Evolutionary conservation across 768 basidiomycete genomes (phyloP).

Genomic region (Pleurotus tuoliensis): DNA sequence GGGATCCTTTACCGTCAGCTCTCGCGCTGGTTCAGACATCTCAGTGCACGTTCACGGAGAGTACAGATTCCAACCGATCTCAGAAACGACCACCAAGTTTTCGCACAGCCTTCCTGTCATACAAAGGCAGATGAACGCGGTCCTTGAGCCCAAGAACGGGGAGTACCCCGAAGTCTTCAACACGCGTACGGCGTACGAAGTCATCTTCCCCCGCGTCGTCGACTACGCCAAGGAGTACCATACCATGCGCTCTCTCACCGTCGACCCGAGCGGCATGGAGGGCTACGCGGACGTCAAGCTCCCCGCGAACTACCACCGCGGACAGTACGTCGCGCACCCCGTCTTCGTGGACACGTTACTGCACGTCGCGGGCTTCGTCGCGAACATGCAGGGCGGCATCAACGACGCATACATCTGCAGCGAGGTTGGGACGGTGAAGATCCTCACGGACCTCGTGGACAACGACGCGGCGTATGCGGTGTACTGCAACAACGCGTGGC

Average conservation of each 20-base stretch:
- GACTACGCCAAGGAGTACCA: constrained; percentile 57
- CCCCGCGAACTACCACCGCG: constrained; percentile 24
- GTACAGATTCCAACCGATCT: constrained; percentile 31
- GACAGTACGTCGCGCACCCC: constrained; percentile 42
- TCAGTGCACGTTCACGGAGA: constrained; percentile 43
- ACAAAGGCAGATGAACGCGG: constrained; percentile 25
- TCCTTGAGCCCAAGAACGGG: constrained; percentile 23
- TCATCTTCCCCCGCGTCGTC: constrained; percentile 68
- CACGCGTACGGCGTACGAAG: constrained; percentile 55
- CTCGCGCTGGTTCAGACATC: constrained; percentile 31
- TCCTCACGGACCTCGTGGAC: constrained; percentile 40
- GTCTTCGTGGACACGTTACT: constrained; percentile 65
- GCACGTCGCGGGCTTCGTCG: constrained; percentile 67
- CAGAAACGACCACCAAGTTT: constrained; percentile 33
- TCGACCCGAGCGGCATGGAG: constrained; percentile 43
- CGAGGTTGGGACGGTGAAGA: constrained; percentile 43
- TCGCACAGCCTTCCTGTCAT: constrained; percentile 29
- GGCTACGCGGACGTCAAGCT: constrained; percentile 49
- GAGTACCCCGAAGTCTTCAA: constrained; percentile 43
- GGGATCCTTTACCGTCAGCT: constrained; percentile 45
- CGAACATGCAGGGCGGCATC: constrained; percentile 49
- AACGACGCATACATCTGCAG: constrained; percentile 64
- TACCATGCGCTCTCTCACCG: constrained; percentile 49
- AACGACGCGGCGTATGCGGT: constrained; percentile 41
- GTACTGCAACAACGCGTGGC: constrained; percentile 44